Percentiles rank a stretch among this genome's conserved stretches.
Conservation (phyloP, 768 basidiomycete species). For the Suillus hirtellus region DNA sequence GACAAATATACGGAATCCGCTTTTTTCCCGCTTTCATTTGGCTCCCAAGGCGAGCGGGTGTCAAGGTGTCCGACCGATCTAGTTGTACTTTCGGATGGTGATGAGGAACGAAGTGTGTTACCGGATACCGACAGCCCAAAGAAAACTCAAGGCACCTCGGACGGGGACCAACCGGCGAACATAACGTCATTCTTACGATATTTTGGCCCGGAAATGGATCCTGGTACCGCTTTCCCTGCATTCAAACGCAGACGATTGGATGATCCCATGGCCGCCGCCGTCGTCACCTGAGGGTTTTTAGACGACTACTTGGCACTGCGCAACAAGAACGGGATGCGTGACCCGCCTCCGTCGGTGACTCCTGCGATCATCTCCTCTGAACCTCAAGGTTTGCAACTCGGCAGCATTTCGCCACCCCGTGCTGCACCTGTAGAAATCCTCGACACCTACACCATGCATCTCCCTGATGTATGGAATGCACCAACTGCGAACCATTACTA, state of each 20-base stretch:
- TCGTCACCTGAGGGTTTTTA: neutral
- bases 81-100: neutral
- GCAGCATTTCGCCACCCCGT: constrained; percentile 16
- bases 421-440: constrained; percentile 43
- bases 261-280: neutral
- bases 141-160: neutral
- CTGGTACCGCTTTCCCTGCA: neutral
- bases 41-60: neutral
- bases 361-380: neutral
- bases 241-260: neutral
- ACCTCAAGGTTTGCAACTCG: neutral
- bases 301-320: constrained; percentile 2
- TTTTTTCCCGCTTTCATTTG: neutral
- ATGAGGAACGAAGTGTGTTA: neutral
- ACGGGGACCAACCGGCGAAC: neutral
- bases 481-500: constrained; percentile 56
- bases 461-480: constrained; percentile 34
- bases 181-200: neutral
- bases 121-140: neutral
- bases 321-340: neutral
- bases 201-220: neutral
- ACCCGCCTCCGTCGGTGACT: neutral
- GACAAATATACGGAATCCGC: neutral
- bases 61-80: neutral
- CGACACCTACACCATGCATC: constrained; percentile 44